These are phyloP conservation scores for Kluyveromyces lactis DNA, from an alignment of 805 yeast species.

Conservation along the genomic window DNA sequence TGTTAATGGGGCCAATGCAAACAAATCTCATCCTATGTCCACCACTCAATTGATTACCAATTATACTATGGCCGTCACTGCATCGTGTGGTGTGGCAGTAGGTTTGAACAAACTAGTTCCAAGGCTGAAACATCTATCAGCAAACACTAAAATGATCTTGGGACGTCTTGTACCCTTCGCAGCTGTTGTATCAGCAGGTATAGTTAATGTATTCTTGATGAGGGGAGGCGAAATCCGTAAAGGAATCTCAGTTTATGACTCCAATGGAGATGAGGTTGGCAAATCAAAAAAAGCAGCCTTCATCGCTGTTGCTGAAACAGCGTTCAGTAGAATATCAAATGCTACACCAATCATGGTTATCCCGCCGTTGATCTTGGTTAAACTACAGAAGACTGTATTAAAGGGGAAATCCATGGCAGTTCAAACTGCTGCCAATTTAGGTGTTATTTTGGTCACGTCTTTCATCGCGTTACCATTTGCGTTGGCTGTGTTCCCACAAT, in stretches of 20 bases:
- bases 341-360: slow-evolving; percentile 97
- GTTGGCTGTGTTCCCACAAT: slow-evolving; percentile 90
- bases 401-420: slow-evolving; percentile 57
- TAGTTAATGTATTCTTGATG: slow-evolving; percentile 94
- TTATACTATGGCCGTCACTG: slow-evolving; percentile 82
- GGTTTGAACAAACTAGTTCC: slow-evolving; percentile 94
- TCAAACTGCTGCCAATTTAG: slow-evolving; percentile 71
- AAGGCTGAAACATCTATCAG: slow-evolving; percentile 57
- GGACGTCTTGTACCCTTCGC: slow-evolving; percentile 95
- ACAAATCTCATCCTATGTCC: slow-evolving; percentile 86
- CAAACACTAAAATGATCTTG: slow-evolving; percentile 60
- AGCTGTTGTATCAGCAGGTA: slow-evolving; percentile 96
- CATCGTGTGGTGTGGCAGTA: slow-evolving; percentile 91
- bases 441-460: slow-evolving; percentile 77
- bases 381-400: slow-evolving; percentile 62
- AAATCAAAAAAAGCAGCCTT: slow-evolving; percentile 79
- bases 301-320: slow-evolving; percentile 95
- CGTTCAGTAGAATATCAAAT: slow-evolving; percentile 86
- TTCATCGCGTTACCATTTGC: slow-evolving; percentile 91
- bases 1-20: slow-evolving; percentile 90
- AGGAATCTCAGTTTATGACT: slow-evolving; percentile 67
- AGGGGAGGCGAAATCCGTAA: slow-evolving; percentile 87
- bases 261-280: slow-evolving; percentile 60
- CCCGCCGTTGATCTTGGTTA: slow-evolving; percentile 81
- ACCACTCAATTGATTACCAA: slow-evolving; percentile 69